phyloP scores from a whole-genome alignment of 2,329 filamentous ascomycete genomes.

The Xylariaceae sp. region DNA sequence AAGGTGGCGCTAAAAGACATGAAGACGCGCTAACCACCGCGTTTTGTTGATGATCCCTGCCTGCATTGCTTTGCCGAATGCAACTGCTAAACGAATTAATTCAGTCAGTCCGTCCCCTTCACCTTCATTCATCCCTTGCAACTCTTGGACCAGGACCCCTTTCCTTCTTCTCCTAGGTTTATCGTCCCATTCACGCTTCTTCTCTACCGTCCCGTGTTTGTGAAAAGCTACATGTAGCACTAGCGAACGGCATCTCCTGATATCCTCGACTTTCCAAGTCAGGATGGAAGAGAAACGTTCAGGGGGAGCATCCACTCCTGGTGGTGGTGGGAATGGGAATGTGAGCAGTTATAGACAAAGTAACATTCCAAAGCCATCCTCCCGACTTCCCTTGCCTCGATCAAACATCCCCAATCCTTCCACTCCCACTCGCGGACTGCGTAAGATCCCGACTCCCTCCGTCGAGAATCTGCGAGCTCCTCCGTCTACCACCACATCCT shows the following conservation, averaged over 20 bases:
- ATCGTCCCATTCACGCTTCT: no score
- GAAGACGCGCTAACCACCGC: no score
- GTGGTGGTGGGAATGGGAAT: constrained; percentile 9
- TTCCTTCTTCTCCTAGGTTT: not conserved
- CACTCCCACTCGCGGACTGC: constrained; percentile 5
- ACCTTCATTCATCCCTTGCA: no score
- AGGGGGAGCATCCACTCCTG: no score
- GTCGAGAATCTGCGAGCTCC: constrained; percentile 19
- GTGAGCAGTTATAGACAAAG: constrained; percentile 19
- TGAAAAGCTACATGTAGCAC: constrained; percentile 1
- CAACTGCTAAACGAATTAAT: no score
- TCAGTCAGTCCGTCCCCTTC: no score
- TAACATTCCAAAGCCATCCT: constrained; percentile 29
- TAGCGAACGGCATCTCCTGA: not conserved
- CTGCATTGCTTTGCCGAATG: no score
- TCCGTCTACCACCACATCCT: constrained; percentile 12
- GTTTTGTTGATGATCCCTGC: no score
- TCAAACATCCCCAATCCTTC: constrained; percentile 20
- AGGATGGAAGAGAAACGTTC: constrained; percentile 27
- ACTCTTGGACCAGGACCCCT: not conserved
- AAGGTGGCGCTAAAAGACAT: no score
- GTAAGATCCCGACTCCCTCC: constrained; percentile 9
- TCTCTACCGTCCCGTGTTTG: no score
- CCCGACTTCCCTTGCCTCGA: constrained; percentile 31
- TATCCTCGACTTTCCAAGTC: constrained; percentile 5